Base-by-base conservation (phyloP, 352 stramenopile species). In the Globisporangium okanoganense region DNA sequence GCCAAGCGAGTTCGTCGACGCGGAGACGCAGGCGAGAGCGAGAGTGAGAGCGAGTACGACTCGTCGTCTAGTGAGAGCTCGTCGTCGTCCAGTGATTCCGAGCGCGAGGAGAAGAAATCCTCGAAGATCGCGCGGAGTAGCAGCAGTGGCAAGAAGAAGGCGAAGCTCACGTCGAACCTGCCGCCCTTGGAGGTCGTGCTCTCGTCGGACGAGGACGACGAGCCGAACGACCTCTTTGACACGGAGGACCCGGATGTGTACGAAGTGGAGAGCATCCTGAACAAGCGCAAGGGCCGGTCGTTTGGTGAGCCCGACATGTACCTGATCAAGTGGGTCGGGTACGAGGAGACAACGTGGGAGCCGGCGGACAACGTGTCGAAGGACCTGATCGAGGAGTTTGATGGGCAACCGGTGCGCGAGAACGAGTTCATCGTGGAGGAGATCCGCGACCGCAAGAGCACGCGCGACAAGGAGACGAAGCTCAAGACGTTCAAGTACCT, bases 241-340 rank as follows among this genome's bases (percentile, higher is more conserved):
- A 76, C 70, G 35, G 78, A 85, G 20, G 83, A 93, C 56, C 83
- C 83, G 22, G 81, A 93, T 44, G 83, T 93, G 67, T 93, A 90
- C 66, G 83, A 93, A 49, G 83, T 93, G 47, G 83, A 93, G 61
- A 72, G 62, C 18, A 88, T 93, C 48, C 55, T 91, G 18, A 63
- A 82, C 27, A 91, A 90, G 67, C 76, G 75, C 35, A 57, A 62
- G 2, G 77, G 73, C 1, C 56, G 69, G 20, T 59, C 27, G 14
- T 89, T 80, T 44, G 81, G 83, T 12, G 73, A 90, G 12, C 56
- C 66, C 2, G 83, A 91, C 44, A 50, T 81, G 76, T 93, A 93
- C 60, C 66, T 89, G 35, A 88, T 93, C 61, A 91, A 91, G 60
- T 93, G 83, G 83, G 79, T 89, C 50, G 83, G 81, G 29, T 93